Evolutionary conservation across 2,329 filamentous ascomycete genomes (phyloP).

Genomic region (Venturiaceae sp.): DNA sequence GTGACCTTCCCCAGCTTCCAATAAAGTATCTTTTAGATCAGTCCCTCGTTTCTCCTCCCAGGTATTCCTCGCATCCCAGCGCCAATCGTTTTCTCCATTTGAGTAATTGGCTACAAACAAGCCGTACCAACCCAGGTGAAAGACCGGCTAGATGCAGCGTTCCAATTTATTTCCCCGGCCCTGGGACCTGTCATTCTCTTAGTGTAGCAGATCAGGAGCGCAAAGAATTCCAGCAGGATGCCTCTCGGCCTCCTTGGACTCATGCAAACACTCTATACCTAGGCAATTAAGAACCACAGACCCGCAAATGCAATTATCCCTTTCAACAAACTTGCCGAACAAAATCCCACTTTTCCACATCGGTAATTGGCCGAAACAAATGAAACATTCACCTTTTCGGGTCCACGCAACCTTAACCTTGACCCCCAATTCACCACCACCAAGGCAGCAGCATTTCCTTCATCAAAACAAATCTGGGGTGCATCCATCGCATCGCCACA

Average conservation of each 20-base stretch:
- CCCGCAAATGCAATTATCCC: neutral
- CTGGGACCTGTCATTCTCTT: neutral
- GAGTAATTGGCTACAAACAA: neutral
- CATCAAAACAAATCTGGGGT: neutral
- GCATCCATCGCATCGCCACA: neutral
- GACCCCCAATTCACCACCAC: neutral
- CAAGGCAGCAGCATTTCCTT: neutral
- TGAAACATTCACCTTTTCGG: neutral
- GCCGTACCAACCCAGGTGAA: neutral
- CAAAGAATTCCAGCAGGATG: neutral
- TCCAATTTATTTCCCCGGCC: neutral
- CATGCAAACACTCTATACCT: neutral
- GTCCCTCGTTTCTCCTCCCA: neutral
- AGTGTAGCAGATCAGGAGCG: neutral
- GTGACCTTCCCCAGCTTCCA: neutral
- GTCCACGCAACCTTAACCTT: neutral
- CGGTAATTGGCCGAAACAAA: neutral
- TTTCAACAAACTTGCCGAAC: neutral
- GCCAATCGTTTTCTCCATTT: neutral
- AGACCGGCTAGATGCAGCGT: neutral
- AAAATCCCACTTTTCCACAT: neutral
- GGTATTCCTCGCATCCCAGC: neutral
- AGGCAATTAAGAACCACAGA: neutral
- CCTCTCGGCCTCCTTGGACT: neutral
- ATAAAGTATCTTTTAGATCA: neutral